Conservation (phyloP, 2,329 filamentous ascomycete genomes). For the Aspergillus sp. region DNA sequence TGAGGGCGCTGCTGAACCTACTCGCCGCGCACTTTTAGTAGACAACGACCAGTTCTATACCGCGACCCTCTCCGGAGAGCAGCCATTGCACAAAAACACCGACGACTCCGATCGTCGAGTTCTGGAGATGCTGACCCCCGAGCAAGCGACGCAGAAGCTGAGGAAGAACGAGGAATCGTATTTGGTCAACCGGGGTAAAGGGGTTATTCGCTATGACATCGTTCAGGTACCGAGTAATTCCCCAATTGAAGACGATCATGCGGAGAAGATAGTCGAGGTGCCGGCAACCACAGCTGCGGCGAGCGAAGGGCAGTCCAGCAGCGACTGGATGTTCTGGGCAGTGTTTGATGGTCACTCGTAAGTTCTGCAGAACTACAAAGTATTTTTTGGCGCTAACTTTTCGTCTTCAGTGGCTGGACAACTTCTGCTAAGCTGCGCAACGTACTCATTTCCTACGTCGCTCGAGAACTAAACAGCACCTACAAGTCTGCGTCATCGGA, state of each 20-base stretch:
- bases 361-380: conserved; percentile 38
- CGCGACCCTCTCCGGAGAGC: conserved; percentile 81
- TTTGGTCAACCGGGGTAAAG: conserved; percentile 82
- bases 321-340: conserved; percentile 99
- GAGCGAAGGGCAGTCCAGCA: conserved; percentile 61
- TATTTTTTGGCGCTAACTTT: conserved; percentile 9
- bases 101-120: conserved; percentile 84
- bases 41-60: conserved; percentile 90
- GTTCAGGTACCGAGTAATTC: conserved; percentile 96
- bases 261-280: conserved; percentile 95
- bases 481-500: conserved; percentile 75
- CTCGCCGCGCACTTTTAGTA: conserved; percentile 75
- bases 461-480: conserved; percentile 86
- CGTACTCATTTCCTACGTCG: conserved; percentile 88
- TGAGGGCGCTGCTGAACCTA: conserved; percentile 57
- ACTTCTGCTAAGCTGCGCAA: conserved; percentile 95
- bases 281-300: conserved; percentile 63
- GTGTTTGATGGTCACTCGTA: conserved; percentile 97
- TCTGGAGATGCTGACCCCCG: conserved; percentile 93
- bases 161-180: conserved; percentile 91
- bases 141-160: conserved; percentile 89
- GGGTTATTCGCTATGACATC: conserved; percentile 91
- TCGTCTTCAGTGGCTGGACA: conserved; percentile 77
- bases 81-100: conserved; percentile 84
- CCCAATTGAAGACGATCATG: conserved; percentile 97